Evolutionary conservation across 345 rosid species (phyloP).

Genomic region (Aquilaria sinensis): DNA sequence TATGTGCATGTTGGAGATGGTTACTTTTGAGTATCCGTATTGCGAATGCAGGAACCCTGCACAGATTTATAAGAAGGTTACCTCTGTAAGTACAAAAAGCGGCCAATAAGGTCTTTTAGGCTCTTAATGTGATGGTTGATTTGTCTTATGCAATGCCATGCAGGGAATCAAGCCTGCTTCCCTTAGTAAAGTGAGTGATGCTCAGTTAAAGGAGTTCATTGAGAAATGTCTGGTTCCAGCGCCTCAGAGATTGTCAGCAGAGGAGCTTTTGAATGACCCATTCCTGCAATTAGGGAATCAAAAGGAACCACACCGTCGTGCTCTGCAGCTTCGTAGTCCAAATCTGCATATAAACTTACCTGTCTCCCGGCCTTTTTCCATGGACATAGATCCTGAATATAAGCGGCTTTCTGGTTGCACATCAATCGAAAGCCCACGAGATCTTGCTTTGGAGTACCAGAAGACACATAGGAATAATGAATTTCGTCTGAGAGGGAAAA

Average conservation of each 20-base stretch:
- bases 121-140: neutral
- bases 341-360: slow-evolving; percentile 24
- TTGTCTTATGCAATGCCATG: slow-evolving; percentile 4
- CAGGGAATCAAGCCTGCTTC: slow-evolving; percentile 76
- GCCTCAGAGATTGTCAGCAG: slow-evolving; percentile 50
- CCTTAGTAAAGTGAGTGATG: slow-evolving; percentile 44
- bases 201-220: slow-evolving; percentile 44
- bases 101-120: neutral
- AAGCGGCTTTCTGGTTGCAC: slow-evolving; percentile 41
- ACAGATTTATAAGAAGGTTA: slow-evolving; percentile 62
- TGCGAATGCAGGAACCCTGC: slow-evolving; percentile 67
- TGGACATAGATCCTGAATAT: slow-evolving; percentile 53
- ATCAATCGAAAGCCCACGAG: slow-evolving; percentile 22
- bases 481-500: slow-evolving; percentile 46
- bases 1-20: slow-evolving; percentile 73
- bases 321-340: slow-evolving; percentile 21
- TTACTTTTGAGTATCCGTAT: slow-evolving; percentile 64
- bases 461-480: slow-evolving; percentile 36
- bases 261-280: slow-evolving; percentile 52
- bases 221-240: slow-evolving; percentile 63
- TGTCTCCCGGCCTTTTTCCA: slow-evolving; percentile 30
- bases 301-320: slow-evolving; percentile 25
- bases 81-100: slow-evolving; percentile 33
- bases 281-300: slow-evolving; percentile 39
- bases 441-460: slow-evolving; percentile 35